Base-by-base conservation (phyloP, 73 alveolate genomes). In the Stentor roeselii region DNA sequence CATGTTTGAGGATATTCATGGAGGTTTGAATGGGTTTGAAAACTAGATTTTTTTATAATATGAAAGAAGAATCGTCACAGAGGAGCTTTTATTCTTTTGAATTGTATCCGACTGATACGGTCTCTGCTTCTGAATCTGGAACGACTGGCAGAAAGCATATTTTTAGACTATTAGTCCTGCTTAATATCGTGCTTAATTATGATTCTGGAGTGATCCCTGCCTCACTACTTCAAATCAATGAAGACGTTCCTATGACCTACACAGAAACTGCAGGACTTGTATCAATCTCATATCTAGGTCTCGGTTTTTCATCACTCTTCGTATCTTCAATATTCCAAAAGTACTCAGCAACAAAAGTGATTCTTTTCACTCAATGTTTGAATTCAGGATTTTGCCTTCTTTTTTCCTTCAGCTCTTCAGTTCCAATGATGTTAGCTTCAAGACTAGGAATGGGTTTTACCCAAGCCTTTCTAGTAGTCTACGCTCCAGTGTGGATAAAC, bases 121-220 rank as follows among this genome's bases (percentile, higher is more conserved):
- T n/a, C 67, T 50, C 67, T 50, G 6, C 67, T 21, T 50, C 6
- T 21, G 67, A 50, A 50, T 50, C 67, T 50, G 30, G 67, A 11
- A 50, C 21, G n/a, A n/a, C n/a, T n/a, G n/a, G n/a, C 67, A 50
- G 67, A 50, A 50, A 6, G 6, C 67, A 21, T 50, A 40, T 67
- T 32, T 67, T 67, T 90, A 27, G 74, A 91, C 74, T 67, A 67
- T 30, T 67, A n/a, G n/a, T 67, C 37, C 27, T 27, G 15, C 42
- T 34, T 21, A 97, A 97, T 82, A 85, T 94, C 75, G 76, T 97
- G 60, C 92, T 94, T 42, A 97, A 97, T 90, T 86, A 95, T 40
- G 99, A 97, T 78, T 98, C 95, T 85, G 99, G 99, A 6, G 90
- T 95, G 15, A 93, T 97, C 59, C 99, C 99, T 3, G 99, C 99